Base-by-base conservation (phyloP, 352 stramenopile species). In the Bremia lactucae region DNA sequence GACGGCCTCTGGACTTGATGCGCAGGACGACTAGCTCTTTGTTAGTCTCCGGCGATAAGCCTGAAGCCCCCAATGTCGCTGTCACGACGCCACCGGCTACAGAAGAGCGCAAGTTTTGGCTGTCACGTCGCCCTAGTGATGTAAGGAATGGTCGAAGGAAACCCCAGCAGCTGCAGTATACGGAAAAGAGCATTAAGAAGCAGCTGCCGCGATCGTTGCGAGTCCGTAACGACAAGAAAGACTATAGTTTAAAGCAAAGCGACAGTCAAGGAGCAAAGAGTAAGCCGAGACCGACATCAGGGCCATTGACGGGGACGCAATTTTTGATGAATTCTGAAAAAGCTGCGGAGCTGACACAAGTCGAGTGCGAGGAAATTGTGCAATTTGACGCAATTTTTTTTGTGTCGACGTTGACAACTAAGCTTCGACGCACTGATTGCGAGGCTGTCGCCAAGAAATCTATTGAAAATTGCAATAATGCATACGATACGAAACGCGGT, bases 401-500 rank as follows among this genome's bases (percentile, higher is more conserved):
- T 49, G 53, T 68, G 14, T 72, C 66, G 11, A 62, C 49, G 5
- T 37, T 60, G 28, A 24, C 45, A 2, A 37, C 71, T 36, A 79
- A 75, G 43, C 44, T 42, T 20, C 53, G 28, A 25, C 61, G 67
- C 0, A 49, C 46, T 31, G 45, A 62, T 39, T 61, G 67, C 7
- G 46, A 57, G 22, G 59, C 71, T 49, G 45, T 58, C 10, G 60
- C 48, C 36, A 34, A 55, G 20, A 43, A 60, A 28, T 48, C 52
- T 4, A 23, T 44, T 8, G 31, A 57, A 45, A 66, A 42, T 66
- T 87, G 14, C 59, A 97, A 97, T 53, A 72, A 97, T 56, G 91
- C 89, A 25, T 98, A 86, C 28, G 95, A 98, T 55, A 94, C 98
- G 54, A 90, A 98, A 36, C 86, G 96, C 31, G 97, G 94, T 46